Percentiles rank a stretch among this genome's conserved stretches.
Conservation (phyloP, 1,284 basidiomycete genomes). For the Apiotrichum domesticum region DNA sequence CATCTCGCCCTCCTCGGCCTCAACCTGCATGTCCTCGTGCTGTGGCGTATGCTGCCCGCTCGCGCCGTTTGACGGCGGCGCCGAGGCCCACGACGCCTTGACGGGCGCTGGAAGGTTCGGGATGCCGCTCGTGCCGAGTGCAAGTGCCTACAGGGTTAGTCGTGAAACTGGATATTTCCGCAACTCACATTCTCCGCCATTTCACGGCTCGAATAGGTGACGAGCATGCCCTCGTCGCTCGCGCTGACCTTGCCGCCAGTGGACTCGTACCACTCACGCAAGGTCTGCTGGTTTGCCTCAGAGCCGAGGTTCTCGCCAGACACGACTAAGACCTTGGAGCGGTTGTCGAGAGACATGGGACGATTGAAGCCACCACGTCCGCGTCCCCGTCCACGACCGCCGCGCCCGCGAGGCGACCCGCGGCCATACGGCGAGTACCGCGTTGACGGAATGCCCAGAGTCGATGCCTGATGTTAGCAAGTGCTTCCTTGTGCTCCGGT, state of each 20-base stretch:
- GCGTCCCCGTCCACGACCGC: constrained; percentile 54
- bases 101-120: constrained; percentile 20
- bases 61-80: constrained; percentile 1
- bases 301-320: constrained; percentile 54
- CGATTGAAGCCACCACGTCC: constrained; percentile 54
- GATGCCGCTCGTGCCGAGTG: constrained; percentile 35
- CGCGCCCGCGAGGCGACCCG: constrained; percentile 55
- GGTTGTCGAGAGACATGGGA: constrained; percentile 79
- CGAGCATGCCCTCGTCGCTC: constrained; percentile 18
- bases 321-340: constrained; percentile 72
- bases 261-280: constrained; percentile 78
- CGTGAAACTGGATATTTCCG: background rate
- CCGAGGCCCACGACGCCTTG: constrained; percentile 28
- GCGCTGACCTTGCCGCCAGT: constrained; percentile 36
- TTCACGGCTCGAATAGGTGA: constrained; percentile 38
- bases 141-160: constrained; percentile 25
- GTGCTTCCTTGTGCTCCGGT: background rate
- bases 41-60: background rate
- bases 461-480: constrained; percentile 24
- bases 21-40: background rate
- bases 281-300: constrained; percentile 51
- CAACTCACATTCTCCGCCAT: constrained; percentile 43
- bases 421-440: constrained; percentile 57
- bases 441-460: constrained; percentile 36
- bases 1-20: constrained; percentile 5